Evolutionary conservation across 305 asterid genomes (phyloP).

Genomic region (Fraxinus albicans): DNA sequence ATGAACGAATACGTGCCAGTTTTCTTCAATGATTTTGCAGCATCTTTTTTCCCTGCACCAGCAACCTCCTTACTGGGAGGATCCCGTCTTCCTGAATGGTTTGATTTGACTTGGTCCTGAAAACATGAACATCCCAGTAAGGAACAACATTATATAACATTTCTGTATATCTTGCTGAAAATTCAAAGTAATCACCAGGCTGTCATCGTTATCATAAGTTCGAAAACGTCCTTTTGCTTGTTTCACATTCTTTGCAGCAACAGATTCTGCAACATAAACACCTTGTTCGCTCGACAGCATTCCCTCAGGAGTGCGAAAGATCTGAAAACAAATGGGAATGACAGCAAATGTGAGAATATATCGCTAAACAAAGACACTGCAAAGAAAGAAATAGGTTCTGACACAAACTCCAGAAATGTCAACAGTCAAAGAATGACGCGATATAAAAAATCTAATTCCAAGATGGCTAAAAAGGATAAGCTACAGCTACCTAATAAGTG

Average conservation of each 20-base stretch:
- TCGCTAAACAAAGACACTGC: constrained; percentile 14
- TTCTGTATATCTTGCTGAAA: constrained; percentile 21
- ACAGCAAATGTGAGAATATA: constrained; percentile 22
- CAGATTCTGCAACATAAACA: constrained; percentile 85
- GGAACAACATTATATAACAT: not conserved
- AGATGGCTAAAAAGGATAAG: not conserved
- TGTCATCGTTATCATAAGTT: constrained; percentile 57
- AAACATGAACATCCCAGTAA: constrained; percentile 27
- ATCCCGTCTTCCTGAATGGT: constrained; percentile 58
- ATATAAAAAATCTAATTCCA: not conserved
- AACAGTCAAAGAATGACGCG: not conserved
- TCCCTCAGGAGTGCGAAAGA: constrained; percentile 89
- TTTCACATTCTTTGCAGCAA: constrained; percentile 66
- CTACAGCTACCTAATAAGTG: not conserved
- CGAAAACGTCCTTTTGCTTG: constrained; percentile 94
- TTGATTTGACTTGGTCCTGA: constrained; percentile 70
- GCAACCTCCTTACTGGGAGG: constrained; percentile 51
- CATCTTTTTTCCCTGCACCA: constrained; percentile 67
- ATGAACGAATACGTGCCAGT: constrained; percentile 47
- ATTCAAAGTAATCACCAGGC: constrained; percentile 42
- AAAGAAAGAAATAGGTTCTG: not conserved
- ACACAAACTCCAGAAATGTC: constrained; percentile 7
- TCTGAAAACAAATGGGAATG: constrained; percentile 44
- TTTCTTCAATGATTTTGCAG: constrained; percentile 70
- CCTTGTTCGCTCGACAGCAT: constrained; percentile 94